A percentile compares a stretch with the other conserved stretches of the same genome.
Conservation (phyloP, 768 basidiomycete species). For the Mycena epipterygia region DNA sequence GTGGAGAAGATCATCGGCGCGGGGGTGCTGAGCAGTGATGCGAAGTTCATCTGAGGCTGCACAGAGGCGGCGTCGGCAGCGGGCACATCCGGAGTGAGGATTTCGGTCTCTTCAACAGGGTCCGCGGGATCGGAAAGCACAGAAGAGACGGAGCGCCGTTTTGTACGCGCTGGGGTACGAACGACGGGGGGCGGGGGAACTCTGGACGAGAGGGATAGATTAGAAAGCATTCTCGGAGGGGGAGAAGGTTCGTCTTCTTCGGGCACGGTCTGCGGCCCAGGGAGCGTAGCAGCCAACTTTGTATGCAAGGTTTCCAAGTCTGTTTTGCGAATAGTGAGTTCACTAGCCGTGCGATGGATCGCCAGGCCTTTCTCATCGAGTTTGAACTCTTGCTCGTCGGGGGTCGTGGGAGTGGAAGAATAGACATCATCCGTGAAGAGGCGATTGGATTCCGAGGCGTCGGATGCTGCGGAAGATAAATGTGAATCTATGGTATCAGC, state of each 20-base stretch:
- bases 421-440: constrained; percentile 49
- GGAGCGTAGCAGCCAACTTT: constrained; percentile 47
- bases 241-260: constrained; percentile 63
- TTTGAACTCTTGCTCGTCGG: constrained; percentile 56
- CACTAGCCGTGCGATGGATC: constrained; percentile 68
- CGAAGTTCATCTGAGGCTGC: constrained; percentile 60
- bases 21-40: constrained; percentile 71
- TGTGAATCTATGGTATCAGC: constrained; percentile 48
- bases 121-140: constrained; percentile 77
- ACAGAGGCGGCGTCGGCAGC: constrained; percentile 56
- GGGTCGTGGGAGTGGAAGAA: constrained; percentile 69
- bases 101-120: constrained; percentile 60
- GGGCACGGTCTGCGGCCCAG: constrained; percentile 59
- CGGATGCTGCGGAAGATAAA: constrained; percentile 68
- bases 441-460: constrained; percentile 63
- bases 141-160: constrained; percentile 95
- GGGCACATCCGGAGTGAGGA: constrained; percentile 50
- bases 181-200: constrained; percentile 74
- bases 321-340: constrained; percentile 70
- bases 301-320: constrained; percentile 55
- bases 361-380: constrained; percentile 52
- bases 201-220: constrained; percentile 44
- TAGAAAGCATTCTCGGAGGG: constrained; percentile 43
- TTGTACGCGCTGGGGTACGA: constrained; percentile 95
- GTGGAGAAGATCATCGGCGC: constrained; percentile 92